These are phyloP conservation scores for Rhynchosporium secalis DNA, from an alignment of 2,329 filamentous ascomycete species.

Conservation along the genomic window DNA sequence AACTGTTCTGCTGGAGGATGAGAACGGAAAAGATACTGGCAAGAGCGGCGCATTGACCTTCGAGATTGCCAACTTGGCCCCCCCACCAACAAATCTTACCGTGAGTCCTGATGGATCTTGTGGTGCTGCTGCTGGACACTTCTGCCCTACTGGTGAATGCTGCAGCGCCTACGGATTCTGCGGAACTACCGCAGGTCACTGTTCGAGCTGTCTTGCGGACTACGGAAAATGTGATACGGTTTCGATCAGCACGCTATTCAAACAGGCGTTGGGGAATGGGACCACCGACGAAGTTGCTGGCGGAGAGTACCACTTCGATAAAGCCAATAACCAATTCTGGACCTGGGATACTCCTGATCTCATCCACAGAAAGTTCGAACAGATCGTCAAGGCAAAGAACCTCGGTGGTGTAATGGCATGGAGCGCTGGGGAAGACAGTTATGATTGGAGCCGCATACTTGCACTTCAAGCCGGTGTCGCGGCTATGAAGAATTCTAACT, in stretches of 20 bases:
- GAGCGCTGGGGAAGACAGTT: slow-evolving; percentile 68
- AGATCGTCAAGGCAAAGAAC: slow-evolving; percentile 55
- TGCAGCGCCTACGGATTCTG: slow-evolving; percentile 24
- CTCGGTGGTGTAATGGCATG: slow-evolving; percentile 75
- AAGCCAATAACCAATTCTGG: slow-evolving; percentile 63
- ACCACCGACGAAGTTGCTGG: slow-evolving; percentile 57
- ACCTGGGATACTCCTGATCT: slow-evolving; percentile 67
- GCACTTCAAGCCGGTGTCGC: slow-evolving; percentile 41
- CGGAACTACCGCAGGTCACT: slow-evolving; percentile 17
- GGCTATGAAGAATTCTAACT: background rate
- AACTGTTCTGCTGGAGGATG: slow-evolving; percentile 58
- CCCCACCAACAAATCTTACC: slow-evolving; percentile 42
- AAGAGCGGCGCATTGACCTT: slow-evolving; percentile 24
- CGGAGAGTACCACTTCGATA: slow-evolving; percentile 70
- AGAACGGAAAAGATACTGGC: slow-evolving; percentile 54
- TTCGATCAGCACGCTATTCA: slow-evolving; percentile 44
- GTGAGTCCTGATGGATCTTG: slow-evolving; percentile 23
- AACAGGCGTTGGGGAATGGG: slow-evolving; percentile 54
- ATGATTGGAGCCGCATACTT: slow-evolving; percentile 46
- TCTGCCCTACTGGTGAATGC: slow-evolving; percentile 20
- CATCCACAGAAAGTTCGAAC: slow-evolving; percentile 61
- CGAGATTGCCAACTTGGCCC: slow-evolving; percentile 28
- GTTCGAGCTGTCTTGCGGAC: slow-evolving; percentile 20
- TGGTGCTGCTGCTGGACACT: slow-evolving; percentile 16
- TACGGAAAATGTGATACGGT: slow-evolving; percentile 17